Base-by-base conservation (phyloP, 495 filamentous ascomycete species). In the Hypoxylon subgilvum region DNA sequence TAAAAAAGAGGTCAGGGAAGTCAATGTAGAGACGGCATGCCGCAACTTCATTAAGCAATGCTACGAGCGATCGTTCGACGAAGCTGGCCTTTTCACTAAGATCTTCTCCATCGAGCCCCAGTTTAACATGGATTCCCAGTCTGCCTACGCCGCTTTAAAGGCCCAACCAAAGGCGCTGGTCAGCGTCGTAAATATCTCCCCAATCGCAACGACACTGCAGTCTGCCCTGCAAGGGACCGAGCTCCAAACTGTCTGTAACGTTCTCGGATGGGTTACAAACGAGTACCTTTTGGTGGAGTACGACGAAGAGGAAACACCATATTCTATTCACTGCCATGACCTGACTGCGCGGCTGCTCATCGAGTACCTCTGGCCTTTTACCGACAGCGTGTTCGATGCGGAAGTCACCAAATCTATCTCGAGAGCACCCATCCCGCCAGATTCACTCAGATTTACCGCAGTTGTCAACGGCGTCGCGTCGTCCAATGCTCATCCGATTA, bases 201-300 rank as follows among this genome's bases (percentile, higher is more conserved):
- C 80, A 14, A 68, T 83, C 12, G 73, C 76, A 25, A 72, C 72
- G 4, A 72, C 74, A 16, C 58, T 82, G 4, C 72, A 78, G 50
- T 67, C 75, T 1, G 69, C 72, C 8, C 64, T 83, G 10, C 71
- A 76, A 23, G 49, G 61, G 21, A 69, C 65, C 32, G 76, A 78
- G 45, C 61, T 83, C 34, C 66, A 72, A 34, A 74, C 75, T 2
- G 67, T 93, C 3, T 96, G 91, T 72, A 88, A 90, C 62, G 74
- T 96, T 1, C 87, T 91, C 49, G 87, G 86, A 6, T 80, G 92
- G 69, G 75, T 96, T 8, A 90, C 92, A 60, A 89, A 89, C n/a
- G 85, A 88, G 34, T 96, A 96, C 58, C 61, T 80, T 13, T 79
- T 92, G 63, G 76, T 87, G 17, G 85, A 88, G 36, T 88, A 88